Percentiles rank a stretch among this genome's conserved stretches.
Conservation (phyloP, 768 basidiomycete genomes). For the Crassisporium funariophilum region DNA sequence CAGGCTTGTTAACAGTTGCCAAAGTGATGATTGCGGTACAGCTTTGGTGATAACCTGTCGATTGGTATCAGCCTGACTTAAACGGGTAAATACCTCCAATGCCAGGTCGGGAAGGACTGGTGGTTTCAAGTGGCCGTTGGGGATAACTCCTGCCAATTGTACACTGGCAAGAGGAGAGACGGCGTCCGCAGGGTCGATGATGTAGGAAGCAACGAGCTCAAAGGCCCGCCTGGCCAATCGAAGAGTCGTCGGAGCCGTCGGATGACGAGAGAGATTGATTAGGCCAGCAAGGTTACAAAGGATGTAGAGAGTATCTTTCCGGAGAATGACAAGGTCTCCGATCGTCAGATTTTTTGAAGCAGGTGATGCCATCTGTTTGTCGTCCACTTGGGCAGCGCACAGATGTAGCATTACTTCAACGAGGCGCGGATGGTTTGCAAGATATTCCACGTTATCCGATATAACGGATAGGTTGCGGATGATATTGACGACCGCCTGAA, state of each 20-base stretch:
- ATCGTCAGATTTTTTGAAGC: conserved; percentile 65
- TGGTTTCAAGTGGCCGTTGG: conserved; percentile 47
- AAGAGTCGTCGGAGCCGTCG: conserved; percentile 42
- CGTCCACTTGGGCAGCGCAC: conserved; percentile 48
- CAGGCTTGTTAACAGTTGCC: conserved; percentile 66
- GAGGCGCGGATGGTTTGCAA: conserved; percentile 65
- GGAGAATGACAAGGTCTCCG: conserved; percentile 67
- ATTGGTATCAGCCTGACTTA: conserved; percentile 77
- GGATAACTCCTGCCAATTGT: conserved; percentile 51
- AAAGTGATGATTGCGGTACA: conserved; percentile 59
- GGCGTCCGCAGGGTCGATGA: conserved; percentile 70
- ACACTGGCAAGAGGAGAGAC: conserved; percentile 61
- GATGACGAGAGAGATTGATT: conserved; percentile 47
- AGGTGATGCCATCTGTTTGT: conserved; percentile 38
- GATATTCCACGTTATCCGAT: conserved; percentile 66
- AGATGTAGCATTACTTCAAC: conserved; percentile 70
- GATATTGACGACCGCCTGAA: conserved; percentile 75
- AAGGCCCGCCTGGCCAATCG: conserved; percentile 61
- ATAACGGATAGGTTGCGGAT: conserved; percentile 85
- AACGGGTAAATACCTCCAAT: conserved; percentile 82
- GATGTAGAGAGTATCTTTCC: conserved; percentile 76
- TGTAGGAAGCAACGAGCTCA: conserved; percentile 70
- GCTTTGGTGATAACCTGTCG: conserved; percentile 68
- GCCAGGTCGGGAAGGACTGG: conserved; percentile 70
- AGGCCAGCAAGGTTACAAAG: conserved; percentile 60